Evolutionary conservation across 1,139 yeast species (phyloP).

Genomic region (Magnusiomyces suaveolens): DNA sequence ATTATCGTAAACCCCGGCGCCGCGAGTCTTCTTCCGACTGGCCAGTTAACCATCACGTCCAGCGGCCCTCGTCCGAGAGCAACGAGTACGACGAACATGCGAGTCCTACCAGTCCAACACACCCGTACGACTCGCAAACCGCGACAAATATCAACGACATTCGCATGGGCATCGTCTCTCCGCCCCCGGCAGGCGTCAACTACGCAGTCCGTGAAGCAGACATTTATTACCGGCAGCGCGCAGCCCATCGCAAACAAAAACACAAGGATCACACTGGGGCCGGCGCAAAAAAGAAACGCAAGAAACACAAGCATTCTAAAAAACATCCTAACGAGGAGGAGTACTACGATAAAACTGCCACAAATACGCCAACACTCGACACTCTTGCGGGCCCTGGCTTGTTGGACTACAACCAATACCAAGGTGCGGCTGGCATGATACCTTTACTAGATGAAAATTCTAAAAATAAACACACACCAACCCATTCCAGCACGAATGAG

Average conservation of each 20-base stretch:
- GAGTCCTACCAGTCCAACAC: background rate
- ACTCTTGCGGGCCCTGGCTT: no score
- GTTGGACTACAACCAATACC: background rate
- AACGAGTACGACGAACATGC: background rate
- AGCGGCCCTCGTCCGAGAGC: background rate
- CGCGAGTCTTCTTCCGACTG: conserved; percentile 24
- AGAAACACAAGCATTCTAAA: background rate
- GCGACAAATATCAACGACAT: background rate
- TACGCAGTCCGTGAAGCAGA: conserved; percentile 34
- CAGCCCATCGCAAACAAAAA: conserved; percentile 7
- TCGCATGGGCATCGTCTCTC: conserved; percentile 9
- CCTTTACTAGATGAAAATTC: background rate
- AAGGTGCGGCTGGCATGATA: conserved; percentile 1
- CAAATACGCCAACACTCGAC: background rate
- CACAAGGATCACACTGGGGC: background rate
- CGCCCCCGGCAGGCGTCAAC: conserved; percentile 21
- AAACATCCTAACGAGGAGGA: background rate
- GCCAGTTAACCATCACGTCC: conserved; percentile 8
- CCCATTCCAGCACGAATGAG: background rate
- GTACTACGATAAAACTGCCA: background rate
- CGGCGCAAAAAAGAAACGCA: background rate
- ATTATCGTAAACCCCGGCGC: conserved; percentile 25
- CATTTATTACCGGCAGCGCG: conserved; percentile 24
- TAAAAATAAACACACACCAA: background rate
- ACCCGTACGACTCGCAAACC: no score